Evolutionary conservation across 441 rosid genomes (phyloP), one percentile per base, ranked within the genome.

Genomic region (Arabidopsis lyrata): DNA sequence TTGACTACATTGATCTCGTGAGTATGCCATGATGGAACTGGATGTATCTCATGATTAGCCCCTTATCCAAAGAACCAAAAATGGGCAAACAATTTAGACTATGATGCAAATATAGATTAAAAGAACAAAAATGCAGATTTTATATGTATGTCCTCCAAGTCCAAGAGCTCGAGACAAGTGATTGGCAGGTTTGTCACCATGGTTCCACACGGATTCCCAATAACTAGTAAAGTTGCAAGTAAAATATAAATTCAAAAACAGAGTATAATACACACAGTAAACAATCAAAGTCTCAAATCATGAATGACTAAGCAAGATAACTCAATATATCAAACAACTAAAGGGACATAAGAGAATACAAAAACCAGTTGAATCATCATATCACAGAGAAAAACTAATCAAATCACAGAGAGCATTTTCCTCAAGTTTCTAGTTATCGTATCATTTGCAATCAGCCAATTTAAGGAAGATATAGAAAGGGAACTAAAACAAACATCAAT

Each of bases 11-110:
- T 50, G 68, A 64, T 54, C 77, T 65, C 64, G 65, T 22, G 62
- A 10, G 73, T 68, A 60, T 64, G 59, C 63, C 63, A 53, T 44
- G 58, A 49, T 41, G 73, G 70, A 69, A 41, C 68, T 49, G 73
- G 77, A 63, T 15, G 72, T 66, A 66, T 72, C 80, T 76, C 77
- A 74, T 60, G 76, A 61, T 61, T 50, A 69, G 53, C 58, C 66
- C 82, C 75, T 78, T 77, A 61, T 60, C 63, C 66, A 61, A 66
- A 80, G 56, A 34, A 59, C 74, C 62, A 78, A 57, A 60, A 44
- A 64, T 15, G 59, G 56, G 66, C 76, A 74, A 38, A 42, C 35
- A 24, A 53, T 34, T 68, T 74, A 77, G 80, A 80, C 60, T 58
- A 52, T 18, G 44, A 66, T 48, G 59, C 3, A 35, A 9, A n/a